Evolutionary conservation across 2,329 filamentous ascomycete species (phyloP).

Genomic region (Dryadomyces quercivorus): DNA sequence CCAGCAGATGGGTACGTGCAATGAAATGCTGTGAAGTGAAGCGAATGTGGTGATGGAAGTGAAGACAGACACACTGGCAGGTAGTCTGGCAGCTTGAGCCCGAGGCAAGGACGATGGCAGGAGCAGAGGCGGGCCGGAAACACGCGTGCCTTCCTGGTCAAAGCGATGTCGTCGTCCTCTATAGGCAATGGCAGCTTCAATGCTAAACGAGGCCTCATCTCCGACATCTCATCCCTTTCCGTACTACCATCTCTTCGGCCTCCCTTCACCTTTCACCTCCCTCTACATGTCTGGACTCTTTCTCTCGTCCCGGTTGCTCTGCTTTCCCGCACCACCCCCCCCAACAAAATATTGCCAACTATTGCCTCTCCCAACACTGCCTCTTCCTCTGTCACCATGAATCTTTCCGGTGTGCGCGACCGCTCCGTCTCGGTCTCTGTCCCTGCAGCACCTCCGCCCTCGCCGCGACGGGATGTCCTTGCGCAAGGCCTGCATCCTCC

Average conservation of each 20-base stretch:
- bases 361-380: too few relatives aligned
- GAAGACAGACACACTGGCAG: too few relatives aligned
- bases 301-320: not conserved
- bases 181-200: not conserved
- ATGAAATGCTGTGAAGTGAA: not conserved
- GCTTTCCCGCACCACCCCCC: not conserved
- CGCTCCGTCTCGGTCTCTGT: constrained; percentile 4
- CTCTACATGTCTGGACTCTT: not conserved
- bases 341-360: too few relatives aligned
- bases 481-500: not conserved
- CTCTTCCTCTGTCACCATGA: not conserved
- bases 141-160: not conserved
- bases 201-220: not conserved
- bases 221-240: not conserved
- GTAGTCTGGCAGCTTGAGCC: not conserved
- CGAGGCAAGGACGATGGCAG: not conserved
- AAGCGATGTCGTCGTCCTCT: not conserved
- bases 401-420: not conserved
- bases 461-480: not conserved
- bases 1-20: constrained; percentile 63
- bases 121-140: not conserved
- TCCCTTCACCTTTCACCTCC: not conserved
- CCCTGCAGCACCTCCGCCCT: constrained; percentile 8
- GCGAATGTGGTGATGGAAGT: too few relatives aligned
- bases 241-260: not conserved